phyloP scores from a whole-genome alignment of 805 yeast species.

The Starmerella roubikii region DNA sequence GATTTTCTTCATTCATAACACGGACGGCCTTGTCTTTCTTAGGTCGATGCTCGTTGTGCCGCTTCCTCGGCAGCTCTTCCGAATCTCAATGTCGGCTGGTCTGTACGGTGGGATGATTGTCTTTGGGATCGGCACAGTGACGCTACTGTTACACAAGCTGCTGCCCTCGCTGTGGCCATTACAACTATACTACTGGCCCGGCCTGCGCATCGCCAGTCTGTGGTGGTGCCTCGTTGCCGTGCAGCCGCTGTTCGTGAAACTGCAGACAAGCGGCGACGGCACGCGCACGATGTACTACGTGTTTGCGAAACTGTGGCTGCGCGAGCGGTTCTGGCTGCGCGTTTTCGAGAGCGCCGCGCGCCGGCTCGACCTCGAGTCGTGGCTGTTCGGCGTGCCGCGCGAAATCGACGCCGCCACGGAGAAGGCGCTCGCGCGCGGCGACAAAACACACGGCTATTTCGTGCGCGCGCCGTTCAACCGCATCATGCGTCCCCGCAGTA shows the following conservation, averaged over 20 bases:
- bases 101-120: slow-evolving; percentile 41
- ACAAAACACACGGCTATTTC: slow-evolving; percentile 63
- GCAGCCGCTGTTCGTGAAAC: not conserved
- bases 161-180: slow-evolving; percentile 21
- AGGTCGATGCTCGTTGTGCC: slow-evolving; percentile 80
- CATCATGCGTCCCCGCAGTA: slow-evolving; percentile 49
- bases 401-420: slow-evolving; percentile 30
- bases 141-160: slow-evolving; percentile 34
- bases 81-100: slow-evolving; percentile 50
- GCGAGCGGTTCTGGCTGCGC: slow-evolving; percentile 21
- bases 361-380: slow-evolving; percentile 22
- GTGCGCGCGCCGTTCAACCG: slow-evolving; percentile 69
- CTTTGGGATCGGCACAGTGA: slow-evolving; percentile 57
- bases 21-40: slow-evolving; percentile 82
- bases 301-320: slow-evolving; percentile 39
- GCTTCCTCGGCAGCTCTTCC: slow-evolving; percentile 52
- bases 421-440: slow-evolving; percentile 37
- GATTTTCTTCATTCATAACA: slow-evolving; percentile 78
- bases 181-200: slow-evolving; percentile 19
- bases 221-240: slow-evolving; percentile 10
- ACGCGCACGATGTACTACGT: slow-evolving; percentile 41
- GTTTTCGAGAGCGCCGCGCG: slow-evolving; percentile 6
- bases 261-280: slow-evolving; percentile 20
- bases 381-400: slow-evolving; percentile 29
- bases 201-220: slow-evolving; percentile 4